phyloP scores from a whole-genome alignment of 768 basidiomycete species.

The Leucocoprinus leucothites region DNA sequence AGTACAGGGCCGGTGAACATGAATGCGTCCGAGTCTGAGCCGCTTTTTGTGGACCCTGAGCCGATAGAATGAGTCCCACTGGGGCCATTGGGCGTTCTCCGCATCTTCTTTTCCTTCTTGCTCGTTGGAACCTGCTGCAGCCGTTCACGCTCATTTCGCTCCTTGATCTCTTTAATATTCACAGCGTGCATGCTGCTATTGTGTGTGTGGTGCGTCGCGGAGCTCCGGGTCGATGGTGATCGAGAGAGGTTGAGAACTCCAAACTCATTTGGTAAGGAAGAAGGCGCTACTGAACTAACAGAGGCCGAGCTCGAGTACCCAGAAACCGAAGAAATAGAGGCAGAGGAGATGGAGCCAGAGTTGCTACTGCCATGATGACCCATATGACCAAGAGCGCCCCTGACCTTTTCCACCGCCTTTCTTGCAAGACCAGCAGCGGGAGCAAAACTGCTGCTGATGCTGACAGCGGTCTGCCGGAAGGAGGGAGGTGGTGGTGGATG shows the following conservation, averaged over 20 bases:
- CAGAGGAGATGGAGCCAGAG: constrained; percentile 46
- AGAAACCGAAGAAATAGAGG: constrained; percentile 25
- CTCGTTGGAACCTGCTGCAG: neutral
- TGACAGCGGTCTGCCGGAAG: constrained; percentile 53
- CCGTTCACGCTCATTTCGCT: constrained; percentile 3
- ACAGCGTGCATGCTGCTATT: constrained; percentile 10
- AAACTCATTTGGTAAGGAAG: constrained; percentile 33
- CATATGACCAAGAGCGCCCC: constrained; percentile 54
- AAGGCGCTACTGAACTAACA: constrained; percentile 30
- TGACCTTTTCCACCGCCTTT: constrained; percentile 76
- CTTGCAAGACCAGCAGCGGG: constrained; percentile 75
- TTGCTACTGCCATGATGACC: constrained; percentile 19
- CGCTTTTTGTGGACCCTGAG: constrained; percentile 38
- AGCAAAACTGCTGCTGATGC: constrained; percentile 64
- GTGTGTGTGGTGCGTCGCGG: constrained; percentile 1
- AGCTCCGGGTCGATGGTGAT: constrained; percentile 36
- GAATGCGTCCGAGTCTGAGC: constrained; percentile 50
- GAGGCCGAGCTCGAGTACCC: constrained; percentile 8
- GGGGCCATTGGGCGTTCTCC: constrained; percentile 59
- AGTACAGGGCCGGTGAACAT: constrained; percentile 44
- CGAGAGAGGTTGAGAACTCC: constrained; percentile 26
- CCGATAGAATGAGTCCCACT: constrained; percentile 55
- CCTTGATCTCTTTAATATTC: constrained; percentile 12
- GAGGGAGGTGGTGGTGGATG: constrained; percentile 23
- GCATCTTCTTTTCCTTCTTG: constrained; percentile 27